Conservation (phyloP, 768 basidiomycete species). For the Xerocomellus amylosporus region DNA sequence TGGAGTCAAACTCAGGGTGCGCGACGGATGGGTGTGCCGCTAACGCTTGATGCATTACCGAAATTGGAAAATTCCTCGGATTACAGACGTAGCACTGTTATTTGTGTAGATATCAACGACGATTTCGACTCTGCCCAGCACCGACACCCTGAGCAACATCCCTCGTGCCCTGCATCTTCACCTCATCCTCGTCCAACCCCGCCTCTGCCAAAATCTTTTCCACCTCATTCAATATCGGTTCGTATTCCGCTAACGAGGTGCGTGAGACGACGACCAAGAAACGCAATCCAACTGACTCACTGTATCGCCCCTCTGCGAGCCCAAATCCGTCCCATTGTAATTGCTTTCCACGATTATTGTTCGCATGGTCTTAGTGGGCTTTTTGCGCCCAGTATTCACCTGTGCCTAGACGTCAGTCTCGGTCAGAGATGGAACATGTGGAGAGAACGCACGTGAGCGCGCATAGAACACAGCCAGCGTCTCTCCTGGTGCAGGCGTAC, state of each 20-base stretch:
- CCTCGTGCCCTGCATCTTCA: constrained; percentile 56
- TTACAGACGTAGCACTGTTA: no score
- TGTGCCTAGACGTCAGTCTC: constrained; percentile 22
- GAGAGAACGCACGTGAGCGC: constrained; percentile 57
- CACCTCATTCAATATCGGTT: constrained; percentile 77
- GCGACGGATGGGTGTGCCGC: no score
- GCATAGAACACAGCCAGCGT: constrained; percentile 81
- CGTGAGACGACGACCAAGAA: not conserved
- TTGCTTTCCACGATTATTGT: constrained; percentile 71
- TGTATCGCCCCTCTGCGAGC: constrained; percentile 70
- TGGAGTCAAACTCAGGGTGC: no score
- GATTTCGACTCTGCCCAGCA: constrained; percentile 52
- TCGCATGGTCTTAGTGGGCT: constrained; percentile 49
- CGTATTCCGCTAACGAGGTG: constrained; percentile 59
- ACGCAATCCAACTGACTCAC: constrained; percentile 32
- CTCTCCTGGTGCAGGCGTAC: constrained; percentile 83
- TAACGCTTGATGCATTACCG: not conserved
- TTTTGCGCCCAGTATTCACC: constrained; percentile 81
- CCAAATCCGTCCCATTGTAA: constrained; percentile 76
- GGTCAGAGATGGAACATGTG: not conserved
- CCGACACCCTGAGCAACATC: constrained; percentile 31
- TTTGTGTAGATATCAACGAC: constrained; percentile 31
- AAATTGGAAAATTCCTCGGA: not conserved
- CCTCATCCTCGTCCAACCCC: constrained; percentile 81
- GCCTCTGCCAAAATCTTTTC: constrained; percentile 82